Percentiles rank a stretch among this genome's conserved stretches.
Conservation (phyloP, 1,284 basidiomycete species). For the Entoloma clypeatum region DNA sequence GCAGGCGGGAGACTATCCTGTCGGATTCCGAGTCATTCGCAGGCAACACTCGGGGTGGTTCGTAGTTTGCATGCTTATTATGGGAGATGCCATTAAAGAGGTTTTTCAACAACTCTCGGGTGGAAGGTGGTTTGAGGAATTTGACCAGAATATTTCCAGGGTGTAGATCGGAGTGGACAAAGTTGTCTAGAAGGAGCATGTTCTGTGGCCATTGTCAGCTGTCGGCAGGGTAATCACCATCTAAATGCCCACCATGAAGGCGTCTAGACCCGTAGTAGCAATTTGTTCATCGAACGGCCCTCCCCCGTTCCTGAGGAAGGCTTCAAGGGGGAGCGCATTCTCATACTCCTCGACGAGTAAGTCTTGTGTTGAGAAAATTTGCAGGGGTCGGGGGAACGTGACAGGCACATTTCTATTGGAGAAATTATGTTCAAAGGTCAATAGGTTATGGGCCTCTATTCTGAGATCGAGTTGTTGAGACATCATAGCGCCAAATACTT, state of each 20-base stretch:
- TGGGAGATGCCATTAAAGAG: conserved; percentile 43
- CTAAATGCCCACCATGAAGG: conserved; percentile 73
- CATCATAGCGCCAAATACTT: conserved; percentile 98
- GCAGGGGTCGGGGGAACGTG: conserved; percentile 87
- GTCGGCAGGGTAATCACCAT: conserved; percentile 3
- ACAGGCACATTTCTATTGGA: conserved; percentile 74
- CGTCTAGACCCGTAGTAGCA: conserved; percentile 91
- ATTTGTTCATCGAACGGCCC: conserved; percentile 89
- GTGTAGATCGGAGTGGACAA: conserved; percentile 93
- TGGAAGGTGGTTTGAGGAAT: conserved; percentile 79
- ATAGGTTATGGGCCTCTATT: conserved; percentile 87
- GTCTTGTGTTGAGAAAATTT: conserved; percentile 74
- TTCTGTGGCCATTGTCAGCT: conserved; percentile 51
- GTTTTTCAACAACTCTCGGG: conserved; percentile 54
- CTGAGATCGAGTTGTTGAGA: conserved; percentile 89
- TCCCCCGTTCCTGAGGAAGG: conserved; percentile 86
- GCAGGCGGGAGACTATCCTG: conserved; percentile 67
- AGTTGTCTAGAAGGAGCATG: conserved; percentile 98
- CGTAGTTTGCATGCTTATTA: conserved; percentile 38
- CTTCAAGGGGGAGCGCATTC: conserved; percentile 88
- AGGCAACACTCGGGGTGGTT: conserved; percentile 31
- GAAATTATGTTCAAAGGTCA: conserved; percentile 87
- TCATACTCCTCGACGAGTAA: conserved; percentile 92
- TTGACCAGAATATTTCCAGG: conserved; percentile 98
- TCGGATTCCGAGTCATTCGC: conserved; percentile 52